Conservation (phyloP, 495 filamentous ascomycete species). For the Annulohypoxylon moriforme region DNA sequence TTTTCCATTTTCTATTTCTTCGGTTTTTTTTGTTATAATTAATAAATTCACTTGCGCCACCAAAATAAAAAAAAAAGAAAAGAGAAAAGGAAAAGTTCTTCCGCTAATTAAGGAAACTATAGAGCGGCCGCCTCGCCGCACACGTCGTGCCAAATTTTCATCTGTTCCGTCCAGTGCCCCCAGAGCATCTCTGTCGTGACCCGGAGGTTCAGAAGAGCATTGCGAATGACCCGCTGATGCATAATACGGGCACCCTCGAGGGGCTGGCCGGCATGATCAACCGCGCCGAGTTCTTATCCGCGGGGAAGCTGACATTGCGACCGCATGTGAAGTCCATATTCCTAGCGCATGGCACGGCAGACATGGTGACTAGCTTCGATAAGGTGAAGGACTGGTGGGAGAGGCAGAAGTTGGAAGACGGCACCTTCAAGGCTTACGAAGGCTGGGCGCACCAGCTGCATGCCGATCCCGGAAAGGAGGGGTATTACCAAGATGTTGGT, state of each 20-base stretch:
- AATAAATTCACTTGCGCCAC: too few species aligned
- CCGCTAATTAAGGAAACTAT: neutral
- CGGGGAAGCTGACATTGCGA: constrained; percentile 55
- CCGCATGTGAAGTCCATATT: constrained; percentile 61
- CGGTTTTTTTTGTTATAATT: too few species aligned
- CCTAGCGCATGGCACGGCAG: constrained; percentile 74
- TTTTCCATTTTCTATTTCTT: neutral
- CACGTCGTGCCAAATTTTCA: constrained; percentile 71
- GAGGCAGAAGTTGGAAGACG: constrained; percentile 67
- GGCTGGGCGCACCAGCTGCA: constrained; percentile 85
- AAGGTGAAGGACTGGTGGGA: constrained; percentile 71
- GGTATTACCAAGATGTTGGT: constrained; percentile 75
- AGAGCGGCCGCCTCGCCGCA: constrained; percentile 70
- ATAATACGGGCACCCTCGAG: constrained; percentile 83
- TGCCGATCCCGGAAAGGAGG: constrained; percentile 70
- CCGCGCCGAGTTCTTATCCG: constrained; percentile 64
- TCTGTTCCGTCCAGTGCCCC: constrained; percentile 67
- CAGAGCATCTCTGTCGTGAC: constrained; percentile 71
- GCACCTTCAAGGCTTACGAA: constrained; percentile 76
- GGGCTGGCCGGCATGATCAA: constrained; percentile 80
- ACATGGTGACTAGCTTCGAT: constrained; percentile 71
- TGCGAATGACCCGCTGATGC: constrained; percentile 72
- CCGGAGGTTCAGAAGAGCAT: constrained; percentile 65
- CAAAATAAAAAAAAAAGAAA: neutral
- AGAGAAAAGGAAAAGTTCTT: neutral